A percentile compares a stretch with the other conserved stretches of the same genome.
Conservation (phyloP, 2,329 filamentous ascomycete species). For the Fusarium bactridioides region DNA sequence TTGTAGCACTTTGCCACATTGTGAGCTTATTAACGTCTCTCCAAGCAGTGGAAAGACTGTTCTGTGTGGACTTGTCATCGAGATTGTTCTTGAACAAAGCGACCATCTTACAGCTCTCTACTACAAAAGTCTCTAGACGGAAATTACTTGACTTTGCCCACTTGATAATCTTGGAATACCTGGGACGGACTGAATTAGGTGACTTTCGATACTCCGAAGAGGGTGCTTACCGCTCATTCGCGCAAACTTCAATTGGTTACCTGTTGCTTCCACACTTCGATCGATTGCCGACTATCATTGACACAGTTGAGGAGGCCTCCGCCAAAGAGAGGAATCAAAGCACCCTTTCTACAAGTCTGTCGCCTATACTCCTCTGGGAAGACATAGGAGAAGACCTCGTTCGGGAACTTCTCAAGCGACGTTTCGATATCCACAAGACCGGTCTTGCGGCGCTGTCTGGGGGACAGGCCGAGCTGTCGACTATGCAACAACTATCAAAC, state of each 20-base stretch:
- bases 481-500: rapidly evolving
- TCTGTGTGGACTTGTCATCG: not conserved
- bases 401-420: not conserved
- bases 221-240: no score
- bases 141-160: no score
- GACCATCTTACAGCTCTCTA: not conserved
- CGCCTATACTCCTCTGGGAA: not conserved
- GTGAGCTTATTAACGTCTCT: not conserved
- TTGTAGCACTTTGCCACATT: rapidly evolving
- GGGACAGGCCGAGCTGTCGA: not conserved
- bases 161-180: no score
- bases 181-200: no score
- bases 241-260: no score
- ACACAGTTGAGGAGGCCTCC: no score
- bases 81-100: not conserved
- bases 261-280: no score
- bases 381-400: not conserved
- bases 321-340: no score
- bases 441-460: rapidly evolving
- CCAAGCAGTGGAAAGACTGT: not conserved
- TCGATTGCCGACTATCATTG: no score
- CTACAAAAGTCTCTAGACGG: no score
- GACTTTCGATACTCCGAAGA: no score
- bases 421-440: not conserved
- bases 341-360: not conserved